phyloP scores from a whole-genome alignment of 2,329 filamentous ascomycete genomes.

The Fusarium burgessii region DNA sequence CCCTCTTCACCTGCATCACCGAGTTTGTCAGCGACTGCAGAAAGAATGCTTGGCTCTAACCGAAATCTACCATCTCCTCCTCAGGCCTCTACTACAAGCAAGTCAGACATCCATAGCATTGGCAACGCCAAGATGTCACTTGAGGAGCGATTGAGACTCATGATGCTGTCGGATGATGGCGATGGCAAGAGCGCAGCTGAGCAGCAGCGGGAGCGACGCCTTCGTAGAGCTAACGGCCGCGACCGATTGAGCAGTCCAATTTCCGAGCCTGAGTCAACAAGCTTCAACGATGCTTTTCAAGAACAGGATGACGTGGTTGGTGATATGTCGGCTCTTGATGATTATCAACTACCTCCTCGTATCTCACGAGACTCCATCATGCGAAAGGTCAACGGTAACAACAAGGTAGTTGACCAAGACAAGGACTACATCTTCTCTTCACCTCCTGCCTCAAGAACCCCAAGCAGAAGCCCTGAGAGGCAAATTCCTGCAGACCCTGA shows the following conservation, averaged over 20 bases:
- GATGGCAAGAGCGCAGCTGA: constrained; percentile 70
- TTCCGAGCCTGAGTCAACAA: constrained; percentile 54
- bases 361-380: constrained; percentile 96
- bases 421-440: constrained; percentile 75
- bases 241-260: constrained; percentile 62
- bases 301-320: constrained; percentile 71
- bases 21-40: constrained; percentile 76
- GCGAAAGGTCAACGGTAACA: constrained; percentile 81
- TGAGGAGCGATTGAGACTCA: constrained; percentile 86
- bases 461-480: constrained; percentile 62
- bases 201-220: constrained; percentile 75
- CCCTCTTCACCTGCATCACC: constrained; percentile 68
- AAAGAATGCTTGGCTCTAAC: constrained; percentile 75
- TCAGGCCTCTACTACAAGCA: constrained; percentile 72
- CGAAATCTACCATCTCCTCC: constrained; percentile 81
- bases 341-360: constrained; percentile 76
- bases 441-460: constrained; percentile 64
- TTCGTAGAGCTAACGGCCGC: constrained; percentile 70
- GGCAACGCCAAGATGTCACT: constrained; percentile 82
- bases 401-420: constrained; percentile 65
- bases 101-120: constrained; percentile 82
- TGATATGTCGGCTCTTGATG: constrained; percentile 69
- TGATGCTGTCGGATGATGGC: constrained; percentile 83
- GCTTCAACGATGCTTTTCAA: constrained; percentile 55
- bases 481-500: constrained; percentile 81